Conservation (phyloP, 352 stramenopile genomes). For the Phytophthora pinifolia region DNA sequence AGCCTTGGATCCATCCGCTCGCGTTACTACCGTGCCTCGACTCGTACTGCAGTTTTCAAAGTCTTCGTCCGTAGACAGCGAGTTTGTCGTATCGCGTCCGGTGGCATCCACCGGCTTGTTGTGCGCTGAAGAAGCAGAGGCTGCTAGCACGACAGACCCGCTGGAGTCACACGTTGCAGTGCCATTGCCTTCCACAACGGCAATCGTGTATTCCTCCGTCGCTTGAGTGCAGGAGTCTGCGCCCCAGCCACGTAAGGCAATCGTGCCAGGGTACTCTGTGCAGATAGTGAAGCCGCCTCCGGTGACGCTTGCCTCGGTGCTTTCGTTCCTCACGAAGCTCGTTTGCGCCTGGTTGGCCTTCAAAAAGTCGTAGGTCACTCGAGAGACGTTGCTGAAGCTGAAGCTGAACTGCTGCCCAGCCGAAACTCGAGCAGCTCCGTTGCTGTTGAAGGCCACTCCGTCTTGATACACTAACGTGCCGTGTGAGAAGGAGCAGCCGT, state of each 20-base stretch:
- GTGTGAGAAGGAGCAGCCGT: slow-evolving; percentile 42
- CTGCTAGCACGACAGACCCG: slow-evolving; percentile 4
- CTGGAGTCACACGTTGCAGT: slow-evolving; percentile 12
- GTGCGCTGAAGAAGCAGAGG: slow-evolving; percentile 2
- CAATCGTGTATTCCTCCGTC: slow-evolving; percentile 37
- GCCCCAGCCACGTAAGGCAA: slow-evolving; percentile 50
- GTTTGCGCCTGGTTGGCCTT: slow-evolving; percentile 52
- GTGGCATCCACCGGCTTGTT: slow-evolving; percentile 5
- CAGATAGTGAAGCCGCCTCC: slow-evolving; percentile 46
- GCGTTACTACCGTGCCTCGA: slow-evolving; percentile 37
- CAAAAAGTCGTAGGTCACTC: slow-evolving; percentile 50
- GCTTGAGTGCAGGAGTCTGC: slow-evolving; percentile 41
- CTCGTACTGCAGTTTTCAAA: slow-evolving; percentile 40
- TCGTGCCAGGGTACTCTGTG: slow-evolving; percentile 37
- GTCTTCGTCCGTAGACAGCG: background rate
- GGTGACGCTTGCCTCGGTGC: slow-evolving; percentile 25
- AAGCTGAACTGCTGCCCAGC: slow-evolving; percentile 37
- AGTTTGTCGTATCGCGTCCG: slow-evolving; percentile 4
- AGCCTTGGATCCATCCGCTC: slow-evolving; percentile 24
- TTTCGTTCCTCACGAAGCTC: slow-evolving; percentile 31
- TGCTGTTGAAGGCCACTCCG: slow-evolving; percentile 38
- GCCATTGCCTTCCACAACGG: slow-evolving; percentile 20
- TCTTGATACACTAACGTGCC: slow-evolving; percentile 34
- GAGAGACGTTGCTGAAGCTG: slow-evolving; percentile 30
- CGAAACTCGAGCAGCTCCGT: slow-evolving; percentile 27